Conservation (phyloP, 257 asterid genomes). For the Fraxinus americana region DNA sequence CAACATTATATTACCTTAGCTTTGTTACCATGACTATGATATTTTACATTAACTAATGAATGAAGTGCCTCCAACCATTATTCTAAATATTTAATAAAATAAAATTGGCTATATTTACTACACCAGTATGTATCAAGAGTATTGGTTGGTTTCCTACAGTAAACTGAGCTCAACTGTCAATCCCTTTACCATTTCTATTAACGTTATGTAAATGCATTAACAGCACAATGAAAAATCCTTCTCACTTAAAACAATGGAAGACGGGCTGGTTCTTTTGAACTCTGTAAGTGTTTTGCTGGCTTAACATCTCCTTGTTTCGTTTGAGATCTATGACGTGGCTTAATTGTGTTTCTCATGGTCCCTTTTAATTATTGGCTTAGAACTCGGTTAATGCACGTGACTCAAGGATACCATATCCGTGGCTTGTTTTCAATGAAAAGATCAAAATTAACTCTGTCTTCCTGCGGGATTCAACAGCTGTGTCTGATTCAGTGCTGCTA, state of each 20-base stretch:
- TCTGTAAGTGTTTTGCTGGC: constrained; percentile 58
- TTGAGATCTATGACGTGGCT: constrained; percentile 14
- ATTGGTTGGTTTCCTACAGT: constrained; percentile 7
- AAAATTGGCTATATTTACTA: constrained; percentile 5
- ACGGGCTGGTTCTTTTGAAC: constrained; percentile 76
- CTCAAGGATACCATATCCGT: constrained; percentile 78
- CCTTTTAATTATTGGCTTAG: constrained; percentile 38
- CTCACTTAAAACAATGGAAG: constrained; percentile 96
- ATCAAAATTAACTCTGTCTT: constrained; percentile 85
- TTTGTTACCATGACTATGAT: not conserved
- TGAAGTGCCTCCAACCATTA: not conserved
- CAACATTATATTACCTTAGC: not conserved
- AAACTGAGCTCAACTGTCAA: not conserved
- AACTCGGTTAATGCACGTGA: constrained; percentile 83
- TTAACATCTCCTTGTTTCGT: constrained; percentile 15
- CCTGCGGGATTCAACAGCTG: constrained; percentile 92
- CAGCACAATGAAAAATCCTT: constrained; percentile 90
- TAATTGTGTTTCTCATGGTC: constrained; percentile 21
- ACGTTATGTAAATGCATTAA: constrained; percentile 31
- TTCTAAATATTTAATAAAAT: constrained; percentile 13
- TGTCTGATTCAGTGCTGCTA: constrained; percentile 85
- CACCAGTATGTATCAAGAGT: not conserved
- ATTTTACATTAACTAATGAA: not conserved
- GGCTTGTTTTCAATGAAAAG: constrained; percentile 94
- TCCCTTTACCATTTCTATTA: constrained; percentile 5